Percentiles rank a stretch among this genome's conserved stretches.
These are phyloP conservation scores for Diutina pseudorugosa DNA, from an alignment of 1,139 yeast genomes.

Conservation along the genomic window DNA sequence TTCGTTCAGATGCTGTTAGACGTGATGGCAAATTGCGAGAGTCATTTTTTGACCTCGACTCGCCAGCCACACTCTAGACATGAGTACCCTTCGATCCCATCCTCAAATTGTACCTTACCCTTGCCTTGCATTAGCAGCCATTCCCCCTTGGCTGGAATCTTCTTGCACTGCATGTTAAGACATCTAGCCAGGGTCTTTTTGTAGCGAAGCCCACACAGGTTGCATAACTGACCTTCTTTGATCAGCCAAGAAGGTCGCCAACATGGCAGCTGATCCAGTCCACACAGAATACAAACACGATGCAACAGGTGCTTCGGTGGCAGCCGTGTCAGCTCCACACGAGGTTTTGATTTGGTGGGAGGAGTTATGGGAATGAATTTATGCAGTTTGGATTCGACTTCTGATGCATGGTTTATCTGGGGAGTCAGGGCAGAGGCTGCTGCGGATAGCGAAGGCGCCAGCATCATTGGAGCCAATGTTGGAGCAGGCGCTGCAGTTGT, in stretches of 20 bases:
- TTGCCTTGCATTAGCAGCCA: slow-evolving; percentile 79
- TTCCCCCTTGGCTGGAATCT: slow-evolving; percentile 94
- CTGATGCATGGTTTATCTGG: background rate
- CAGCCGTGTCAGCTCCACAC: slow-evolving; percentile 21
- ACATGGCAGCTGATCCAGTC: slow-evolving; percentile 87
- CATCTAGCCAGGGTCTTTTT: slow-evolving; percentile 92
- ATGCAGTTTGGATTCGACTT: background rate
- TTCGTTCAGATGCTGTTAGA: no score
- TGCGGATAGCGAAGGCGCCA: background rate
- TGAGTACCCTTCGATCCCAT: slow-evolving; percentile 35
- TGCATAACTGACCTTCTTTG: slow-evolving; percentile 85
- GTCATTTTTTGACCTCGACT: slow-evolving; percentile 25
- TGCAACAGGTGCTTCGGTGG: slow-evolving; percentile 23
- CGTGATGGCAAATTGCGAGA: background rate
- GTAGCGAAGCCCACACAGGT: slow-evolving; percentile 89
- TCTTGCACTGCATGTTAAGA: slow-evolving; percentile 57
- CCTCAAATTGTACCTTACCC: slow-evolving; percentile 35
- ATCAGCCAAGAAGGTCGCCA: slow-evolving; percentile 97
- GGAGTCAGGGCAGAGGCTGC: background rate
- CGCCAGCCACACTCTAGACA: slow-evolving; percentile 59
- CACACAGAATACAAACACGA: slow-evolving; percentile 80
- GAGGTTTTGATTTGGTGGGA: slow-evolving; percentile 23
- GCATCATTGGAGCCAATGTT: background rate
- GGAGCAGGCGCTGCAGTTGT: background rate
- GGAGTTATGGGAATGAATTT: slow-evolving; percentile 32